These are phyloP conservation scores for Grifola frondosa DNA, from an alignment of 1,284 basidiomycete genomes.

Conservation along the genomic window DNA sequence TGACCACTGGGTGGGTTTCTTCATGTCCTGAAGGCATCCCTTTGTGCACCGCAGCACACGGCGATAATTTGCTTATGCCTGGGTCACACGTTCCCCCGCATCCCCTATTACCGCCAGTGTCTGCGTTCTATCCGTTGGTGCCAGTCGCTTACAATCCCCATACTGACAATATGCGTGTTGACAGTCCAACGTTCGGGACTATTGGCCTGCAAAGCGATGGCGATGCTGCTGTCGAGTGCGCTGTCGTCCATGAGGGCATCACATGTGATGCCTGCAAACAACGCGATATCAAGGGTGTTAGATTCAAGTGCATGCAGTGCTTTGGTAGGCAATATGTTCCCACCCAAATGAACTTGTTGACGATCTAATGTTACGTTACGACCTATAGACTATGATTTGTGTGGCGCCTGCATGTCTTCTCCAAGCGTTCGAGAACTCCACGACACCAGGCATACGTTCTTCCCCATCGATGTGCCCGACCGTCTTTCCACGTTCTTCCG, in stretches of 20 bases:
- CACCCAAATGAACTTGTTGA: no score
- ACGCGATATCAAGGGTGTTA: conserved; percentile 50
- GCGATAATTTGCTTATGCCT: no score
- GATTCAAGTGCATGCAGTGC: conserved; percentile 75
- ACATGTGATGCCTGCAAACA: conserved; percentile 57
- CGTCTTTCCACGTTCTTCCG: no score
- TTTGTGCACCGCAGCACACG: no score
- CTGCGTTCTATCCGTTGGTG: background rate
- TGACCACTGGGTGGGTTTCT: no score
- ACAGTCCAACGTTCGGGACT: no score
- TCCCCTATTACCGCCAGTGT: background rate
- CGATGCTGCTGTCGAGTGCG: no score
- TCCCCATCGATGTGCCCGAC: conserved; percentile 60
- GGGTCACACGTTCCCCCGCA: background rate
- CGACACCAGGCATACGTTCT: conserved; percentile 52
- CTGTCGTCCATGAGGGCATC: conserved; percentile 42
- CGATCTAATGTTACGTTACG: conserved; percentile 1
- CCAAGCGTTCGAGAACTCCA: conserved; percentile 16
- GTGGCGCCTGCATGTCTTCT: conserved; percentile 49
- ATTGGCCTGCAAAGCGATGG: no score
- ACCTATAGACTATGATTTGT: conserved; percentile 56
- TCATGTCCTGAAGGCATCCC: no score
- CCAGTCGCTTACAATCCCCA: no score
- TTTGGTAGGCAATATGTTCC: conserved; percentile 45
- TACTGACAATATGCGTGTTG: no score